Base-by-base conservation (phyloP, 495 filamentous ascomycete genomes). In the Aspergillus heteromorphus region DNA sequence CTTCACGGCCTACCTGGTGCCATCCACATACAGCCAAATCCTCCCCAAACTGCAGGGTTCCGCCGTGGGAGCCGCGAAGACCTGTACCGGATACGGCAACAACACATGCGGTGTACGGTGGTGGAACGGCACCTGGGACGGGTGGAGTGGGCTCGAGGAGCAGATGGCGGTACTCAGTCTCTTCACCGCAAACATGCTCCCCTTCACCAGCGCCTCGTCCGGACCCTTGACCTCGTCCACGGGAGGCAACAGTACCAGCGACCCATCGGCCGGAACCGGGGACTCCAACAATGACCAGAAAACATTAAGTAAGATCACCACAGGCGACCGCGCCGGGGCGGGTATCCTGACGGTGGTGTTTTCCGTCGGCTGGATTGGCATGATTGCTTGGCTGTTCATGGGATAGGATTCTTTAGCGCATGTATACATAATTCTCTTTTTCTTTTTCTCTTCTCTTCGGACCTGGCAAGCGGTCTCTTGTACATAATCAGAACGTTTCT, bases 41-140 rank as follows among this genome's bases (percentile, higher is more conserved):
- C 79, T 85, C 65, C 80, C 82, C 0, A 74, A 82, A 42, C 74
- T 95, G 9, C 65, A 71, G 38, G 75, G 79, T 2, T 87, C 85
- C 0, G 87, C 87, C 20, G 42, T 66, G 29, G 88, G 82, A 0
- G 89, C 89, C 0, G 86, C 85, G 1, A 70, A 68, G 30, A 77
- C 83, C 36, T 95, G 90, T 53, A 76, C 69, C 1, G 81, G 83
- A 23, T 79, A 79, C 23, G 54, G 57, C 18, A 83, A 84, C 56
- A 65, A 77, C 10, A 74, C 75, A 14, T 95, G 91, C 64, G 88
- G 89, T 0, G 63, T 83, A 31, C 78, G 73, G 40, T 96, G 91
- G 89, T 81, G 75, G 55, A 67, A 73, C 11, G 66, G 69, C 11
- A 72, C 73, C 11, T 89, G 81, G 69, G 88, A 91, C 63, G 80